These are phyloP conservation scores for Silybum marianum DNA, from an alignment of 129 eudicot genomes.

Conservation along the genomic window DNA sequence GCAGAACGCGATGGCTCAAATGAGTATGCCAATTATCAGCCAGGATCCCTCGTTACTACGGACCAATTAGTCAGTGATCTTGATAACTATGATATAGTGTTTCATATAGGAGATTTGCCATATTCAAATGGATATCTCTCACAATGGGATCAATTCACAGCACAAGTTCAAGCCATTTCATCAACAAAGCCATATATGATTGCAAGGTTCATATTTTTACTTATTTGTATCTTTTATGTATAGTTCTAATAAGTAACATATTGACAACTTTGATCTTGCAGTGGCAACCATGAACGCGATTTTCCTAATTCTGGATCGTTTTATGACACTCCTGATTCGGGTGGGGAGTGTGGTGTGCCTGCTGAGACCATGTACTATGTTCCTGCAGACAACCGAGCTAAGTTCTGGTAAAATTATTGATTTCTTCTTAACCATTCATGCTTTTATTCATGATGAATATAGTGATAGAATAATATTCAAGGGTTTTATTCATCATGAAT, in stretches of 20 bases:
- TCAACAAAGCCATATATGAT: slow-evolving; percentile 55
- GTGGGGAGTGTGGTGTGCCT: slow-evolving; percentile 69
- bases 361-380: slow-evolving; percentile 50
- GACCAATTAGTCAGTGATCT: slow-evolving; percentile 38
- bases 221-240: neutral
- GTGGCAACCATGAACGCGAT: slow-evolving; percentile 76
- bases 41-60: slow-evolving; percentile 49
- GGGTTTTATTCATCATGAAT: neutral
- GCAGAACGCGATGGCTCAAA: slow-evolving; percentile 59
- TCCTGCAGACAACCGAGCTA: slow-evolving; percentile 74
- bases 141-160: slow-evolving; percentile 58
- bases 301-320: slow-evolving; percentile 61
- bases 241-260: neutral
- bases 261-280: slow-evolving; percentile 11
- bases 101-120: slow-evolving; percentile 54
- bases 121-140: slow-evolving; percentile 55
- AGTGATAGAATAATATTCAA: neutral
- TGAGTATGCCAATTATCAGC: slow-evolving; percentile 47
- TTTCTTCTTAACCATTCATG: neutral
- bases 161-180: slow-evolving; percentile 56
- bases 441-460: neutral
- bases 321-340: slow-evolving; percentile 53
- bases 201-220: slow-evolving; percentile 30
- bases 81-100: slow-evolving; percentile 46
- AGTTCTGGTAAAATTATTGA: slow-evolving; percentile 51